These are phyloP conservation scores for Eimeria tenella DNA, from an alignment of 169 alveolate genomes.

Conservation along the genomic window DNA sequence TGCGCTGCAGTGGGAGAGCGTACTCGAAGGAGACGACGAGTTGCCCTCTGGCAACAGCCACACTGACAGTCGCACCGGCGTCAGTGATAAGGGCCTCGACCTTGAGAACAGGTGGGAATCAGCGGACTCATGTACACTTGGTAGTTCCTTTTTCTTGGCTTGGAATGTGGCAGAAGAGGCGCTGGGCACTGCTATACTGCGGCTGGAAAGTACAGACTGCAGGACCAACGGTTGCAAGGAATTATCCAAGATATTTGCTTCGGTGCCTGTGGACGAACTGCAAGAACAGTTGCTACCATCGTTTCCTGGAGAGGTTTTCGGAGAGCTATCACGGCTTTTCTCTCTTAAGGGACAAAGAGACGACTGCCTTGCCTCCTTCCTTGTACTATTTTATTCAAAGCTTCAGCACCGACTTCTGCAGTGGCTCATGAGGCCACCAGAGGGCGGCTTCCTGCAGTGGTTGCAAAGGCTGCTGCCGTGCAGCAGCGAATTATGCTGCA, in stretches of 20 bases:
- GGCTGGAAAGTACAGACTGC: conserved; percentile 24
- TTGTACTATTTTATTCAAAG: conserved; percentile 23
- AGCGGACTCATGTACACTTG: not conserved
- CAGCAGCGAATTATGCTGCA: conserved; percentile 29
- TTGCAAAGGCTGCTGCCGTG: not conserved
- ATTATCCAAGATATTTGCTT: not conserved
- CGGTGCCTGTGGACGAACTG: conserved; percentile 38
- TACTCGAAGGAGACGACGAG: conserved; percentile 52
- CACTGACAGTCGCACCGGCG: not conserved
- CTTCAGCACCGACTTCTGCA: conserved; percentile 51
- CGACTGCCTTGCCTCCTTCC: not conserved
- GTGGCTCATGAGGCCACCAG: conserved; percentile 53
- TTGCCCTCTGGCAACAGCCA: not conserved
- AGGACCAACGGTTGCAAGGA: not conserved
- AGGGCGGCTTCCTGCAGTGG: conserved; percentile 15
- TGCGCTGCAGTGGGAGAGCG: conserved; percentile 52
- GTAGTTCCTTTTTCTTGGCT: conserved; percentile 17
- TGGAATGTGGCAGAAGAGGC: not conserved
- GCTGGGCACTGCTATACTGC: conserved; percentile 26
- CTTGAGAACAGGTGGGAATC: conserved; percentile 48
- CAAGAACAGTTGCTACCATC: conserved; percentile 62
- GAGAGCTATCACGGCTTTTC: conserved; percentile 57
- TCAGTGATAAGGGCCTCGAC: not conserved
- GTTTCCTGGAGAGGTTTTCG: conserved; percentile 44
- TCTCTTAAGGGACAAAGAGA: conserved; percentile 8